phyloP scores from a whole-genome alignment of 768 basidiomycete genomes.

The Russula abietina region DNA sequence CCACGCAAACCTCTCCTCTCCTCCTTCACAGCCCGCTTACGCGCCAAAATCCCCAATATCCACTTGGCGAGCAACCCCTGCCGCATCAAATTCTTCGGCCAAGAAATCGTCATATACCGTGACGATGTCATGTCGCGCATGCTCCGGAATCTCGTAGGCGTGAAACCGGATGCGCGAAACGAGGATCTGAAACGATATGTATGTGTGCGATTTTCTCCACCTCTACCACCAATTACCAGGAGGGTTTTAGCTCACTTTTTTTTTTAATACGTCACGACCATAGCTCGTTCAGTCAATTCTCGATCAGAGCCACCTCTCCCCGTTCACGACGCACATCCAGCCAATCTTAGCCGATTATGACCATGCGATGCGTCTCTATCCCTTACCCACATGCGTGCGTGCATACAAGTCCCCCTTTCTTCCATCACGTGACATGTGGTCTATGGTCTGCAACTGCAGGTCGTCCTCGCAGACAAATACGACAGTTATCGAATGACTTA shows the following conservation, averaged over 20 bases:
- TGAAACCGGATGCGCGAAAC: slow-evolving; percentile 73
- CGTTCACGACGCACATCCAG: slow-evolving; percentile 76
- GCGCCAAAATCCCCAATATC: slow-evolving; percentile 66
- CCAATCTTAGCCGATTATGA: slow-evolving; percentile 88
- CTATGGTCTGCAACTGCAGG: slow-evolving; percentile 40
- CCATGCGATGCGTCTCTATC: slow-evolving; percentile 87
- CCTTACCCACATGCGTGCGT: slow-evolving; percentile 84
- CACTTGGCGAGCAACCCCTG: slow-evolving; percentile 90
- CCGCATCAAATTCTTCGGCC: slow-evolving; percentile 89
- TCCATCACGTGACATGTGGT: slow-evolving; percentile 12
- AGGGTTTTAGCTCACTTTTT: background rate
- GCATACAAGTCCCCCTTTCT: slow-evolving; percentile 29
- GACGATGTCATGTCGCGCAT: slow-evolving; percentile 92
- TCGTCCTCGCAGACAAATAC: slow-evolving; percentile 93
- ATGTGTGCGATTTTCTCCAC: slow-evolving; percentile 29
- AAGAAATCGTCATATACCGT: slow-evolving; percentile 90
- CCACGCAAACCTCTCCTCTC: slow-evolving; percentile 80
- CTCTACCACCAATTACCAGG: background rate
- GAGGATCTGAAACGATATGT: slow-evolving; percentile 88
- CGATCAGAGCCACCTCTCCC: slow-evolving; percentile 92
- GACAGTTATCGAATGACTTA: slow-evolving; percentile 95
- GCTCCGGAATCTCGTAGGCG: slow-evolving; percentile 84
- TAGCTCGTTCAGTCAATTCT: slow-evolving; percentile 95
- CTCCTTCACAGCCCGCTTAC: slow-evolving; percentile 63
- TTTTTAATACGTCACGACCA: background rate